Percentiles rank a stretch among this genome's conserved stretches.
Conservation (phyloP, 495 filamentous ascomycete genomes). For the Chaetomidium leptoderma region DNA sequence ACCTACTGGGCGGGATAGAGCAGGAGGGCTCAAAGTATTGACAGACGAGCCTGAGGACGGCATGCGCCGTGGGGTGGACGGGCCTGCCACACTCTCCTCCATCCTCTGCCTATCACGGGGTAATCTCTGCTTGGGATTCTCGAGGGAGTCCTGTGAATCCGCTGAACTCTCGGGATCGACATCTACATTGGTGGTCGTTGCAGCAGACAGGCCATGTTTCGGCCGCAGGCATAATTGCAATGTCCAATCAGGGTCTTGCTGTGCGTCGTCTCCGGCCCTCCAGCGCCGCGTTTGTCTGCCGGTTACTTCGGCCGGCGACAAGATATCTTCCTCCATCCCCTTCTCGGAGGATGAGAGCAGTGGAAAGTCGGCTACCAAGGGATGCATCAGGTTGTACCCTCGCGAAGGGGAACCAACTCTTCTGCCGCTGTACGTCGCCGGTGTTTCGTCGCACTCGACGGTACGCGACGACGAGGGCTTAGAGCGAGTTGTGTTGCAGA, state of each 20-base stretch:
- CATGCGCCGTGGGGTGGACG: background rate
- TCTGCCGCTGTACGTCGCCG: background rate
- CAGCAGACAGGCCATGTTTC: background rate
- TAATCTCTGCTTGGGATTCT: background rate
- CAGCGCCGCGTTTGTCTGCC: background rate
- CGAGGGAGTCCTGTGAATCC: background rate
- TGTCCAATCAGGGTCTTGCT: background rate
- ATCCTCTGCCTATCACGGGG: background rate
- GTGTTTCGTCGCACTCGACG: background rate
- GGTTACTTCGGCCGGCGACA: background rate
- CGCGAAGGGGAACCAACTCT: background rate
- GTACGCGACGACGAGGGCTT: background rate
- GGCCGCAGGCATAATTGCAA: conserved; percentile 3
- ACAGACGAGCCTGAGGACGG: background rate
- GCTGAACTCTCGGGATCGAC: background rate
- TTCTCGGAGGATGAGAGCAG: background rate
- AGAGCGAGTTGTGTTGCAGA: background rate
- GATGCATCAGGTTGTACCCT: background rate
- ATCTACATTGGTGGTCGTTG: background rate
- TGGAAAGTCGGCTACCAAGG: background rate
- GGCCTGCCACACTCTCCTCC: background rate
- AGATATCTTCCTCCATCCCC: conserved; percentile 1
- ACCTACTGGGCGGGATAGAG: background rate
- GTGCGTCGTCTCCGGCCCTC: background rate
- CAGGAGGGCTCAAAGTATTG: background rate